Base-by-base conservation (phyloP, 805 yeast genomes). In the Candida mattraensis region DNA sequence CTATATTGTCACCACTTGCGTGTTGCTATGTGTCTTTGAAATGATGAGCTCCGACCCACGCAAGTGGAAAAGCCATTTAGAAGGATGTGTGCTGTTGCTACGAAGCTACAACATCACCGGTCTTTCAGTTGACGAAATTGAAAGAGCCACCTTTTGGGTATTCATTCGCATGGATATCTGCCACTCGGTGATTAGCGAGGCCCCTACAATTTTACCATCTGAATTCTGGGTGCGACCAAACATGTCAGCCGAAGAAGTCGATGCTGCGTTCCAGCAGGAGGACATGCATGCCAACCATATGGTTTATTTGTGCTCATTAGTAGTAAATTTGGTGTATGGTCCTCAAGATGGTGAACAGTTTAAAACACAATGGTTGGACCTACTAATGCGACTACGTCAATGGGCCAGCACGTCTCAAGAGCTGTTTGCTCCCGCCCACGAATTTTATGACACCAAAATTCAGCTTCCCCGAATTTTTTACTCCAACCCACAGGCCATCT, bases 161-260 rank as follows among this genome's bases (percentile, higher is more conserved):
- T 59, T 66, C 37, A 66, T 68, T 3, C 48, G 73, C 30, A 66
- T 66, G 70, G 72, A 66, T 38, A 59, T 66, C 3, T 59, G 63
- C 30, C 54, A 62, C 25, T 67, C 67, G 0, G 60, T 66, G 7
- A 63, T 67, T 19, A 66, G 64, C 24, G 72, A 67, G 34, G 55
- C 60, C 31, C 46, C 55, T 1, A 64, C 72, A 0, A 55, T 65
- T 35, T 54, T 64, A 12, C 61, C 59, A 4, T 46, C 62, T 2
- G 58, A 56, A 17, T 38, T 49, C 33, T 67, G 69, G 70, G 39
- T 66, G 9, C 66, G 61, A 2, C 44, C 45, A n/a, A 50, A 52
- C 24, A 33, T 33, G 34, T 30, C 44, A 4, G 40, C 30, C 18
- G 53, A 54, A 9, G 60, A 59, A 33, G 40, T 37, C 13, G 48